Conservation (phyloP, 306 rosid species). For the apple (Malus domestica) region DNA sequence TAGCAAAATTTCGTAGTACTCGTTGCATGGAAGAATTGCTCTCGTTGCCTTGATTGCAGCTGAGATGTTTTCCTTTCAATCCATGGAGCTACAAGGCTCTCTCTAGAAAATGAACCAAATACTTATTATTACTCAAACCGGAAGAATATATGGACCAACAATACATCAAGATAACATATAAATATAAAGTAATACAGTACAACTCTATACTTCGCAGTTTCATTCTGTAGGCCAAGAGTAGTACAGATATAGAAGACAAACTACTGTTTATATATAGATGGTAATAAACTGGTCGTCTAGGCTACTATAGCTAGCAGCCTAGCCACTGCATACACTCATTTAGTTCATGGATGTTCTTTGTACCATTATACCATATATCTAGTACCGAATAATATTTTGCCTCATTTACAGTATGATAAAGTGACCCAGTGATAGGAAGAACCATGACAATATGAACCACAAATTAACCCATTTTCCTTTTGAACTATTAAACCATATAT, state of each 20-base stretch:
- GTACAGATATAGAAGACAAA: no score
- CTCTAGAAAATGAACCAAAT: no score
- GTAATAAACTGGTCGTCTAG: neutral
- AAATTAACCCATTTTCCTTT: neutral
- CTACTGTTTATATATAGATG: neutral
- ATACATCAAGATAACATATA: no score
- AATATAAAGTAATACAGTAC: no score
- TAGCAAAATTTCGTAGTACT: no score
- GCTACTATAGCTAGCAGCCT: neutral
- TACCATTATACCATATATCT: neutral
- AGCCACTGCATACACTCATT: neutral
- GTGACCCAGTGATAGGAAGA: neutral
- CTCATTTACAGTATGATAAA: neutral
- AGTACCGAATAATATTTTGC: neutral
- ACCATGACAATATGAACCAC: neutral
- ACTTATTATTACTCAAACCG: no score
- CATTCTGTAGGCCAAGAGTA: neutral
- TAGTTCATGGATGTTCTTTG: neutral
- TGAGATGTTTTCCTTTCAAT: no score
- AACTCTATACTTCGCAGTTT: no score
- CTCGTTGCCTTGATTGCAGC: neutral
- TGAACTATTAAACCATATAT: neutral
- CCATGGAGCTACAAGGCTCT: no score
- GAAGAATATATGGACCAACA: no score
- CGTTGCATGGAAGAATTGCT: neutral